A percentile compares a stretch with the other conserved stretches of the same genome.
phyloP scores from a whole-genome alignment of 805 yeast species.

The Scheffersomyces spartinae region DNA sequence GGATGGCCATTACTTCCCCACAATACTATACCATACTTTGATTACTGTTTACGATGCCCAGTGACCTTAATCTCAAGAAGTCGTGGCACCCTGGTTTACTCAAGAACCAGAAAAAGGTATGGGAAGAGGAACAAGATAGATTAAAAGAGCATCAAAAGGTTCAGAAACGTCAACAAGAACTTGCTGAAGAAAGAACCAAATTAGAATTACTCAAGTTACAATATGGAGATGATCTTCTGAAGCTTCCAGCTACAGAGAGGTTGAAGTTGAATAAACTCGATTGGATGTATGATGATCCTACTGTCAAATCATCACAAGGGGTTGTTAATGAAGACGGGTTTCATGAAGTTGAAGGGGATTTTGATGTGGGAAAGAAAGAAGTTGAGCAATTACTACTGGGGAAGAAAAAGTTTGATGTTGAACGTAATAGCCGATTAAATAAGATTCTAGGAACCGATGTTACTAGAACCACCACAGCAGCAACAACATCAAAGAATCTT shows the following conservation, averaged over 20 bases:
- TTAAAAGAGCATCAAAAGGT: slow-evolving; percentile 58
- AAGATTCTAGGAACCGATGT: slow-evolving; percentile 9
- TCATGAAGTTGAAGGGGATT: slow-evolving; percentile 21
- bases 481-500: neutral
- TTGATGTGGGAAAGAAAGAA: slow-evolving; percentile 18
- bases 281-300: slow-evolving; percentile 75
- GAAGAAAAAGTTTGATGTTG: slow-evolving; percentile 31
- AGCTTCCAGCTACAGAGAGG: slow-evolving; percentile 21
- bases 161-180: slow-evolving; percentile 52
- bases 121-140: slow-evolving; percentile 72
- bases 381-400: slow-evolving; percentile 48
- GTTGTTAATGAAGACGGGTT: slow-evolving; percentile 24
- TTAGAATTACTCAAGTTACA: slow-evolving; percentile 41
- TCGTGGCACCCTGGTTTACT: slow-evolving; percentile 93
- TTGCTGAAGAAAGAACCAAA: slow-evolving; percentile 48
- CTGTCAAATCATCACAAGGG: slow-evolving; percentile 9
- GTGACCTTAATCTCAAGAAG: slow-evolving; percentile 80
- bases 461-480: neutral
- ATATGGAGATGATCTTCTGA: slow-evolving; percentile 25
- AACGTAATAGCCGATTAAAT: slow-evolving; percentile 11
- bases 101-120: slow-evolving; percentile 76
- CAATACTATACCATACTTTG: too few relatives aligned
- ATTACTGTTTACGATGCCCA: too few relatives aligned
- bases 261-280: slow-evolving; percentile 40
- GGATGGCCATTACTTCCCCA: too few relatives aligned